phyloP scores from a whole-genome alignment of 108 stramenopile species.

The Fragilariopsis cylindrus region DNA sequence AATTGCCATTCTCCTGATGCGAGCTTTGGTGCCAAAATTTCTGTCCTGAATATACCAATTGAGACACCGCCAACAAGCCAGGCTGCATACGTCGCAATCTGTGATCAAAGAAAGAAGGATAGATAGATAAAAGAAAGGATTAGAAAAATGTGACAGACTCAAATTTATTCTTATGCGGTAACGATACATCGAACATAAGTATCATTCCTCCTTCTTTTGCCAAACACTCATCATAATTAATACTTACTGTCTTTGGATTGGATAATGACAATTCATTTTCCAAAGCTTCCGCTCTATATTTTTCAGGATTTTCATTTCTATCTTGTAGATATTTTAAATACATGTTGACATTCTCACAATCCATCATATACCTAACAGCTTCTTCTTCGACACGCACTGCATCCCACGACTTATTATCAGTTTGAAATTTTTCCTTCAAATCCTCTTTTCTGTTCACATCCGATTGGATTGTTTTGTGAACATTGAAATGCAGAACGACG shows the following conservation, averaged over 20 bases:
- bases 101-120: not conserved
- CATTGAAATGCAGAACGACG: not conserved
- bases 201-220: not conserved
- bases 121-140: not conserved
- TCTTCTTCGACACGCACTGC: conserved; percentile 43
- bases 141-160: not conserved
- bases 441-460: conserved; percentile 55
- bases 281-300: conserved; percentile 2
- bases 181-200: not conserved
- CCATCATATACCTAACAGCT: conserved; percentile 77
- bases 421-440: conserved; percentile 61
- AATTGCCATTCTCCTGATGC: conserved; percentile 47
- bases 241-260: conserved; percentile 14
- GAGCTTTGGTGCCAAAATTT: conserved; percentile 37
- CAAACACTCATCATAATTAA: not conserved
- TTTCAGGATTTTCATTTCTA: conserved; percentile 58
- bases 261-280: conserved; percentile 15
- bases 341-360: conserved; percentile 74
- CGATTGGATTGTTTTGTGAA: not conserved
- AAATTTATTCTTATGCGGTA: not conserved
- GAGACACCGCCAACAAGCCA: conserved; percentile 35
- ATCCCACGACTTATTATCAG: conserved; percentile 54
- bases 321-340: conserved; percentile 63
- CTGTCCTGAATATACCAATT: conserved; percentile 27
- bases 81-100: conserved; percentile 30